Percentiles rank a stretch among this genome's conserved stretches.
phyloP scores from a whole-genome alignment of 345 rosid genomes.

The Brassica juncea region DNA sequence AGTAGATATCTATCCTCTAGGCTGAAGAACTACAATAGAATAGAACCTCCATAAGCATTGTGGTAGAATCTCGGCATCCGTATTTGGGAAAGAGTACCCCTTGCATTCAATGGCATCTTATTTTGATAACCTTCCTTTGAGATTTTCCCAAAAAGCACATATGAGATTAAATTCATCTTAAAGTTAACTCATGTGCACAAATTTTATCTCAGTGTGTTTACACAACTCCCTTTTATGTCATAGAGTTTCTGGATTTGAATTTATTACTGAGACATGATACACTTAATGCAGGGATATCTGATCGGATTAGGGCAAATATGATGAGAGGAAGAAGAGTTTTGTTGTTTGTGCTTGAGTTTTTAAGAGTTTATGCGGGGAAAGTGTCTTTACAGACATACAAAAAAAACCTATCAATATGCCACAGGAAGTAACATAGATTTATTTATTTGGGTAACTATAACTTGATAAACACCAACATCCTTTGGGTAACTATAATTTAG shows the following conservation, averaged over 20 bases:
- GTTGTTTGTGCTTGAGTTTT: conserved; percentile 13
- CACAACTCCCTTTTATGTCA: not conserved
- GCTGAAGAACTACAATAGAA: no score
- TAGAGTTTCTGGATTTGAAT: not conserved
- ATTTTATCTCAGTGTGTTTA: not conserved
- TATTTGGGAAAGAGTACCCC: no score
- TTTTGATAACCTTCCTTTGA: no score
- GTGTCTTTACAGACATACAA: conserved; percentile 8
- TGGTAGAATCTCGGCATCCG: no score
- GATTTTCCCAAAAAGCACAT: not conserved
- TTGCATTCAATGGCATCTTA: no score
- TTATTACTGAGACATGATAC: not conserved
- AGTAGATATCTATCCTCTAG: no score
- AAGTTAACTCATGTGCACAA: not conserved
- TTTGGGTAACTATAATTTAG: not conserved
- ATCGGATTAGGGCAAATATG: not conserved
- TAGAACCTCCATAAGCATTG: no score
- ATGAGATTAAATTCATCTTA: not conserved
- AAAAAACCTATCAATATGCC: not conserved
- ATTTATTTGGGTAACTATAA: no score
- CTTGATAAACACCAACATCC: not conserved
- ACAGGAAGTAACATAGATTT: conserved; percentile 21
- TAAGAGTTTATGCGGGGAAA: not conserved
- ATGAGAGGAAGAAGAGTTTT: conserved; percentile 13
- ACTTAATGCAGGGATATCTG: not conserved